These are phyloP conservation scores for Xylariales sp. DNA, from an alignment of 2,329 filamentous ascomycete species.

Conservation along the genomic window DNA sequence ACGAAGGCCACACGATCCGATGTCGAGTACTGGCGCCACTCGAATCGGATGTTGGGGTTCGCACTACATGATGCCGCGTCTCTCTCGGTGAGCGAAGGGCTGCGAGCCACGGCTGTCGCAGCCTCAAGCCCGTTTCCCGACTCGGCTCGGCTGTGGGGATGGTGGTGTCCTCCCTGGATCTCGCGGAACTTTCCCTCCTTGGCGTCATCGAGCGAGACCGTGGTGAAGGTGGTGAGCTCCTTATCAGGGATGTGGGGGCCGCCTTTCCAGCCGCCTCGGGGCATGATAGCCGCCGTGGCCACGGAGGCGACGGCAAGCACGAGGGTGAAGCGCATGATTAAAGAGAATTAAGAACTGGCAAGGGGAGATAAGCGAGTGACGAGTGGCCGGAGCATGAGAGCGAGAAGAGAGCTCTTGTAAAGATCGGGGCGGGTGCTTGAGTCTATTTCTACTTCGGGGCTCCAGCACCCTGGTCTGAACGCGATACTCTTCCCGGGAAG, in stretches of 20 bases:
- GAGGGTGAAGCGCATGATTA: conserved; percentile 1
- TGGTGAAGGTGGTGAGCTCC: background rate
- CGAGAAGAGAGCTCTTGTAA: too few species aligned
- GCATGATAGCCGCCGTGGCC: background rate
- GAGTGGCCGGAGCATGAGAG: too few species aligned
- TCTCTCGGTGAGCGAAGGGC: too few species aligned
- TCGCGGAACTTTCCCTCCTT: background rate
- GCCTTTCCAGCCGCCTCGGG: background rate
- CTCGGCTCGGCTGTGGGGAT: background rate
- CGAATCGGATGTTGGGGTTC: conserved; percentile 22
- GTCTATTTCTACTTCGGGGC: too few species aligned
- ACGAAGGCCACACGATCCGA: conserved; percentile 25
- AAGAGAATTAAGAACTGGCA: too few species aligned
- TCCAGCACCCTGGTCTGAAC: too few species aligned
- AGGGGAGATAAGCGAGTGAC: too few species aligned
- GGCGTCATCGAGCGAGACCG: background rate
- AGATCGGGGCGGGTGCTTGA: too few species aligned
- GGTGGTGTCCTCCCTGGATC: background rate
- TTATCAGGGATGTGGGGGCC: background rate
- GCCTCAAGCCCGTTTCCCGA: background rate
- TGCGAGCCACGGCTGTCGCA: background rate
- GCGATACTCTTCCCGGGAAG: too few species aligned
- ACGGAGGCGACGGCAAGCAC: background rate
- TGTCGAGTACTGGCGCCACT: conserved; percentile 25
- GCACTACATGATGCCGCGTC: conserved; percentile 6